Percentiles rank a stretch among this genome's conserved stretches.
These are phyloP conservation scores for Crithidia acanthocephali DNA, from an alignment of 208 protist species.

Conservation along the genomic window DNA sequence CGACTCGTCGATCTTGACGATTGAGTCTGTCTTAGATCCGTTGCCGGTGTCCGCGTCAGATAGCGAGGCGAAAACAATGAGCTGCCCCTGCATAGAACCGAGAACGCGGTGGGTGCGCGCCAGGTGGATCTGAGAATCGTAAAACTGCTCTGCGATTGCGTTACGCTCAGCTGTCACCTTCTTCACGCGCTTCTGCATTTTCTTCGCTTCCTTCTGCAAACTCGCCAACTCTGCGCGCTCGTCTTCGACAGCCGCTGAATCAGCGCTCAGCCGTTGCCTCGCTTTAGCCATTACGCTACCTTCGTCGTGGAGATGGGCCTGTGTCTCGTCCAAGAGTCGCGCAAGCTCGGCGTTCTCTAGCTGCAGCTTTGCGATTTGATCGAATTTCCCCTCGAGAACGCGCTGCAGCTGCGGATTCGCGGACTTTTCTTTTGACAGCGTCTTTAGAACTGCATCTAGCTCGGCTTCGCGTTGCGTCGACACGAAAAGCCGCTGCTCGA, in stretches of 20 bases:
- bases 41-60: constrained; percentile 14
- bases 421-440: constrained; percentile 22
- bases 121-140: constrained; percentile 39
- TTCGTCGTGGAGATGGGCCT: constrained; percentile 29
- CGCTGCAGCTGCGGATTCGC: constrained; percentile 25
- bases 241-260: not conserved
- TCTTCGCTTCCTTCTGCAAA: constrained; percentile 39
- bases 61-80: constrained; percentile 38
- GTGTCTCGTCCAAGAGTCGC: constrained; percentile 47
- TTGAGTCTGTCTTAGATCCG: not conserved
- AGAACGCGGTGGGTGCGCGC: constrained; percentile 43
- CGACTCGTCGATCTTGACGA: constrained; percentile 20
- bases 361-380: constrained; percentile 31
- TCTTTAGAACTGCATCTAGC: constrained; percentile 9
- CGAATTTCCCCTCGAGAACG: constrained; percentile 30
- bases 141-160: constrained; percentile 34
- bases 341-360: constrained; percentile 52
- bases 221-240: not conserved
- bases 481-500: constrained; percentile 9
- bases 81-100: constrained; percentile 40
- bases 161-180: constrained; percentile 37
- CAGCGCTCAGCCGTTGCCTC: constrained; percentile 1
- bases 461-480: constrained; percentile 17
- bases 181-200: constrained; percentile 48
- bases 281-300: not conserved